phyloP scores from a whole-genome alignment of 805 yeast genomes.

The Lipomyces mesembrius region DNA sequence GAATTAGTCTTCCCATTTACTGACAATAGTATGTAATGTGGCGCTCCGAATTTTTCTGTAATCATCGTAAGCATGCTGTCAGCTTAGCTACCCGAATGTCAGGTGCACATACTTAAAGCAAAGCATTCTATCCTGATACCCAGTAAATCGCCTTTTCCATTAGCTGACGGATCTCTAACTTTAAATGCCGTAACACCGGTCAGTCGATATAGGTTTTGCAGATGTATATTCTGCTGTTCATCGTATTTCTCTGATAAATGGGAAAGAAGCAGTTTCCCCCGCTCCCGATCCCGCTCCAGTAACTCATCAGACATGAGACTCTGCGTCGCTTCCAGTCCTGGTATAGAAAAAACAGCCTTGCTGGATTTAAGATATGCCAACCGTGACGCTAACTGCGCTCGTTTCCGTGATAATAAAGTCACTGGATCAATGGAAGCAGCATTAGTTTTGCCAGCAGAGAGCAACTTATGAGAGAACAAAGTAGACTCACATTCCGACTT shows the following conservation, averaged over 20 bases:
- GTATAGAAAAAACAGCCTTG: background rate
- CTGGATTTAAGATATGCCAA: background rate
- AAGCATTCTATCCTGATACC: conserved; percentile 37
- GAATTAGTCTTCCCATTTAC: conserved; percentile 3
- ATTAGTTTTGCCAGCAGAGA: background rate
- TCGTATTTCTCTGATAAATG: conserved; percentile 21
- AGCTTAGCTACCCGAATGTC: background rate
- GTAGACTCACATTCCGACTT: conserved; percentile 6
- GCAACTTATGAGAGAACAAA: background rate
- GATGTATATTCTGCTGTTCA: conserved; percentile 19
- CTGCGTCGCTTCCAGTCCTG: background rate
- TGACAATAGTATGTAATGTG: conserved; percentile 29
- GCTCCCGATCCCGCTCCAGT: conserved; percentile 8
- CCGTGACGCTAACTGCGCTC: conserved; percentile 9
- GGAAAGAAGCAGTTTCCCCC: conserved; percentile 13
- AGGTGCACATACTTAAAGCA: conserved; percentile 19
- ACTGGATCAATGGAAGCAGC: background rate
- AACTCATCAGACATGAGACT: background rate
- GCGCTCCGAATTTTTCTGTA: conserved; percentile 28
- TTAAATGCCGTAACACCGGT: conserved; percentile 34
- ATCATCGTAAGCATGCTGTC: background rate
- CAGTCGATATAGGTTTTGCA: conserved; percentile 28
- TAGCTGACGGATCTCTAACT: conserved; percentile 26
- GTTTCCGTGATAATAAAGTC: conserved; percentile 3
- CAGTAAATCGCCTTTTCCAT: conserved; percentile 16